A percentile compares a stretch with the other conserved stretches of the same genome.
Evolutionary conservation across 768 basidiomycete species (phyloP).

Genomic region (Tubosaeta sp.): DNA sequence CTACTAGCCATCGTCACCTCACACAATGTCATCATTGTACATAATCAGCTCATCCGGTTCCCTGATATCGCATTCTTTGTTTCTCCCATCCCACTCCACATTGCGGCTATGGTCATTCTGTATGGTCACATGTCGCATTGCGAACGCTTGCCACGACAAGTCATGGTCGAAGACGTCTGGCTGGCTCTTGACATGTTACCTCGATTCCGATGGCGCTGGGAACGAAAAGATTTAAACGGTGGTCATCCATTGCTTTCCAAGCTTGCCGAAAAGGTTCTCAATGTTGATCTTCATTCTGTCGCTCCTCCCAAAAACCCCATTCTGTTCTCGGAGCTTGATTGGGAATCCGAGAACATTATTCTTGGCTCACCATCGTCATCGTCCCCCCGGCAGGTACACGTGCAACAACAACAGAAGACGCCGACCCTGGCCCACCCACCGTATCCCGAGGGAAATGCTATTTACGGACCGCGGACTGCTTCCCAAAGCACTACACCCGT

Average conservation of each 20-base stretch:
- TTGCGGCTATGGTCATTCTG: conserved; percentile 87
- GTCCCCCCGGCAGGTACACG: conserved; percentile 25
- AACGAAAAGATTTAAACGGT: conserved; percentile 74
- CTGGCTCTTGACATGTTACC: conserved; percentile 86
- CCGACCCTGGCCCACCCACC: conserved; percentile 33
- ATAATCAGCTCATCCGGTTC: conserved; percentile 78
- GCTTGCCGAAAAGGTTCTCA: conserved; percentile 77
- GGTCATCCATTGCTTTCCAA: conserved; percentile 82
- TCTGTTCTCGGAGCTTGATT: conserved; percentile 42
- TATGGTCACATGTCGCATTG: conserved; percentile 83
- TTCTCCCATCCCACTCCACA: conserved; percentile 84
- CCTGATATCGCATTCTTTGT: conserved; percentile 87
- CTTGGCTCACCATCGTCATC: conserved; percentile 22
- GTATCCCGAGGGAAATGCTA: conserved; percentile 29
- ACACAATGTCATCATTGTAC: conserved; percentile 83
- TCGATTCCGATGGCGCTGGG: conserved; percentile 90
- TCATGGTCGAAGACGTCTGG: conserved; percentile 79
- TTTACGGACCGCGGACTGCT: conserved; percentile 28
- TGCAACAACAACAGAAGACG: conserved; percentile 34
- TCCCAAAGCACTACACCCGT: conserved; percentile 29
- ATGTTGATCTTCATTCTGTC: conserved; percentile 62
- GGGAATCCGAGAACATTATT: conserved; percentile 39
- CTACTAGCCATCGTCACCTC: conserved; percentile 72
- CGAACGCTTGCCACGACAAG: conserved; percentile 56
- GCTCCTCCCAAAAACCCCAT: conserved; percentile 36